These are phyloP conservation scores for Plasmodium gaboni DNA, from an alignment of 169 alveolate species.

Conservation along the genomic window DNA sequence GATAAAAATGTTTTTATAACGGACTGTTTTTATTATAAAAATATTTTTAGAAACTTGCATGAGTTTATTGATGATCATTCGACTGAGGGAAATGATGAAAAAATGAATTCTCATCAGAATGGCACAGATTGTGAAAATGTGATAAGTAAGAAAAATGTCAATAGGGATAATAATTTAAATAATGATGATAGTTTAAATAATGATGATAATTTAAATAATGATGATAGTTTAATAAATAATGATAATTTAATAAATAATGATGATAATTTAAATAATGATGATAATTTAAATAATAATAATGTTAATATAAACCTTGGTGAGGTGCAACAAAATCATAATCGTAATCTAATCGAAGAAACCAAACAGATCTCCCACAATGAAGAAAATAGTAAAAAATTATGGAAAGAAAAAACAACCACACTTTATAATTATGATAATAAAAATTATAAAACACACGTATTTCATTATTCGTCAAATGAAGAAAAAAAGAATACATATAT, in stretches of 20 bases:
- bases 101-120: background rate
- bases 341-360: no score
- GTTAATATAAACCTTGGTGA: background rate
- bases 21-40: conserved; percentile 34
- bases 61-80: conserved; percentile 26
- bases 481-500: no score
- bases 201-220: background rate
- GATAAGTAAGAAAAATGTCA: background rate
- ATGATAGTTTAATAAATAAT: background rate
- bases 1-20: conserved; percentile 19
- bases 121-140: background rate
- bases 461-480: no score
- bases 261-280: background rate
- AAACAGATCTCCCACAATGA: no score
- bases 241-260: background rate
- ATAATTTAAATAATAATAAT: background rate
- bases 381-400: no score
- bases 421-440: background rate
- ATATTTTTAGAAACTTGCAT: conserved; percentile 17
- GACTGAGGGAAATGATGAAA: background rate
- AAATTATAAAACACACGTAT: background rate
- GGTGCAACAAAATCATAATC: no score
- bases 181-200: background rate
- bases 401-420: no score
- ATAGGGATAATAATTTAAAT: background rate